A percentile compares a stretch with the other conserved stretches of the same genome.
phyloP scores from a whole-genome alignment of 202 grass and related monocot species.

The Digitaria exilis region DNA sequence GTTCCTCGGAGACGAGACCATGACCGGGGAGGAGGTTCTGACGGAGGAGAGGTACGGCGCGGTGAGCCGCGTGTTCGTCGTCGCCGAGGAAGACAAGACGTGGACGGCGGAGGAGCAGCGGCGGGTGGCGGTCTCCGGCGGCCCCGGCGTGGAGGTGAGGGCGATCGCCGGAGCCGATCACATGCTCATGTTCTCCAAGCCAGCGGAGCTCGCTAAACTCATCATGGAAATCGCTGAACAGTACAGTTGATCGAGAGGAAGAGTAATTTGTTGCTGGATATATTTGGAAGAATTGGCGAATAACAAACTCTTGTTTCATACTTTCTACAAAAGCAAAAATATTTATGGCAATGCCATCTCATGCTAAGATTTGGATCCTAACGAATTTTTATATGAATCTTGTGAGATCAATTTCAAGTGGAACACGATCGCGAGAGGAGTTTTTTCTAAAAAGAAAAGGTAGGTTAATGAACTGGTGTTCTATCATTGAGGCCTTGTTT shows the following conservation, averaged over 20 bases:
- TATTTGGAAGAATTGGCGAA: too few species aligned
- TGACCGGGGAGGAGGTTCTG: constrained; percentile 16
- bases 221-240: constrained; percentile 22
- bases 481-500: not conserved
- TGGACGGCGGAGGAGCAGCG: constrained; percentile 35
- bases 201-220: not conserved
- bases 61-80: constrained; percentile 30
- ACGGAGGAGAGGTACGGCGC: constrained; percentile 37
- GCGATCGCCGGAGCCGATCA: constrained; percentile 39
- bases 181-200: constrained; percentile 42
- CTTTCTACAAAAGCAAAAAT: too few species aligned
- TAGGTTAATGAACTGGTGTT: too few species aligned
- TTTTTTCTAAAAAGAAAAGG: not conserved
- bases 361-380: not conserved
- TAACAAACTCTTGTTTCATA: too few species aligned
- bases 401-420: not conserved
- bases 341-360: too few species aligned
- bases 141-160: constrained; percentile 30
- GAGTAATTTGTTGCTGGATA: not conserved
- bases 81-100: constrained; percentile 40
- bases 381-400: not conserved
- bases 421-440: not conserved
- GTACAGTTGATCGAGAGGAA: not conserved
- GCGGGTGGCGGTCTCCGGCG: not conserved
- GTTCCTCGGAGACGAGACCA: constrained; percentile 25